Base-by-base conservation (phyloP, 768 basidiomycete species). In the Xanthoconium purpureum region DNA sequence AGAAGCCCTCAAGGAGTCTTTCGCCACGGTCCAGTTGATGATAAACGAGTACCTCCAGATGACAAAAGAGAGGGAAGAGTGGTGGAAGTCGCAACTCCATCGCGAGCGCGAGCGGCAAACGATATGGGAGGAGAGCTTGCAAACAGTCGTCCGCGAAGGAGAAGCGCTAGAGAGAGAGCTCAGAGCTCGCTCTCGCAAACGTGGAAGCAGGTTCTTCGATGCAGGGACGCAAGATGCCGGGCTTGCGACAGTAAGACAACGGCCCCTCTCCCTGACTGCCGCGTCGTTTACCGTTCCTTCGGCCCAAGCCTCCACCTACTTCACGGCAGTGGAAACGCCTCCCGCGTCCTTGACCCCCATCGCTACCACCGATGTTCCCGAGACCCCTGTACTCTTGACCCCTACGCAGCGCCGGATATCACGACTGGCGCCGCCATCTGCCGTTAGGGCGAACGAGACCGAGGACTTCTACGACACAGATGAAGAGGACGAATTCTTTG, bases 401-500 rank as follows among this genome's bases (percentile, higher is more conserved):
- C 64, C 72, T 36, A 63, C 64, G 13, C 62, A 63, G 14, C 66
- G 65, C 36, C 55, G 62, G 24, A 37, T 58, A 5, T 59, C 64
- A 5, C 66, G 56, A 28, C 40, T 60, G 18, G 57, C 38, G 10
- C 38, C 54, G 11, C 63, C 64, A 12, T 48, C 60, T 35, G 58
- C 63, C 11, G 57, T n/a, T 1, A 6, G 32, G 8, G 40, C 65
- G 15, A 71, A 72, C 5, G 72, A 72, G 15, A 78, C 77, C 11
- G 73, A 72, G 2, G 73, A 68, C 2, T 45, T 51, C 1, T 63
- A 64, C 20, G 81, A 81, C 52, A 88, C 87, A 1, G 89, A 90
- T 63, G 89, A 91, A 42, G 89, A 94, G 66, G 96, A 98, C 72
- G 94, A 98, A 71, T 98, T 98, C 73, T 98, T 96, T 67, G 96